Evolutionary conservation across 257 asterid species (phyloP).

Genomic region (Forsythia suspensa): DNA sequence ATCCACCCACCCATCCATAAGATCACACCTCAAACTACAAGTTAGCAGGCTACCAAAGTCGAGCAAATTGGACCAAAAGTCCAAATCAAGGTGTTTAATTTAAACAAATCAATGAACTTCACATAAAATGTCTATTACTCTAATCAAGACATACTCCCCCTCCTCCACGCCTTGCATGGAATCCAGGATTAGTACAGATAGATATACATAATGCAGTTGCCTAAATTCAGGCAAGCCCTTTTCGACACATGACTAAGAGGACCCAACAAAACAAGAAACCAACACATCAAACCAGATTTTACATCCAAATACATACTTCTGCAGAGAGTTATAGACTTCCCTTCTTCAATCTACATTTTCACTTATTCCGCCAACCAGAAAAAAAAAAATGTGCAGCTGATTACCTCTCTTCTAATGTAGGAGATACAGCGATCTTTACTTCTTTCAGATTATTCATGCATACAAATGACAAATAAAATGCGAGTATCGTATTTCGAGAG

Average conservation of each 20-base stretch:
- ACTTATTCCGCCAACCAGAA: background rate
- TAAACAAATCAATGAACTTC: background rate
- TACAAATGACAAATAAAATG: background rate
- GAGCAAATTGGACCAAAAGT: background rate
- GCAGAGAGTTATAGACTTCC: background rate
- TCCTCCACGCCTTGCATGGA: background rate
- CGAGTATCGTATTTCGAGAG: background rate
- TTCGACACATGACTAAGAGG: background rate
- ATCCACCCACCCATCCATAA: background rate
- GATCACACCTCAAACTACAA: background rate
- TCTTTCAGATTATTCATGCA: background rate
- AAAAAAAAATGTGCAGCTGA: background rate
- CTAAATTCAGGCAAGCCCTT: background rate
- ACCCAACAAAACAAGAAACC: background rate
- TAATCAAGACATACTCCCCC: background rate
- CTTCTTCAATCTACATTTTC: background rate
- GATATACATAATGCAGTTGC: background rate
- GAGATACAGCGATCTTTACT: background rate
- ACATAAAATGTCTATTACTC: background rate
- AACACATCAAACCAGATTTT: background rate
- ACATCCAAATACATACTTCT: background rate
- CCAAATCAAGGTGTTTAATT: background rate
- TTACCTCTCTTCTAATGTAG: background rate
- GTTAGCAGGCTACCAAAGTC: background rate
- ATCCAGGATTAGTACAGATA: background rate